phyloP scores from a whole-genome alignment of 2,329 filamentous ascomycete genomes.

The Clarireedia sp. region DNA sequence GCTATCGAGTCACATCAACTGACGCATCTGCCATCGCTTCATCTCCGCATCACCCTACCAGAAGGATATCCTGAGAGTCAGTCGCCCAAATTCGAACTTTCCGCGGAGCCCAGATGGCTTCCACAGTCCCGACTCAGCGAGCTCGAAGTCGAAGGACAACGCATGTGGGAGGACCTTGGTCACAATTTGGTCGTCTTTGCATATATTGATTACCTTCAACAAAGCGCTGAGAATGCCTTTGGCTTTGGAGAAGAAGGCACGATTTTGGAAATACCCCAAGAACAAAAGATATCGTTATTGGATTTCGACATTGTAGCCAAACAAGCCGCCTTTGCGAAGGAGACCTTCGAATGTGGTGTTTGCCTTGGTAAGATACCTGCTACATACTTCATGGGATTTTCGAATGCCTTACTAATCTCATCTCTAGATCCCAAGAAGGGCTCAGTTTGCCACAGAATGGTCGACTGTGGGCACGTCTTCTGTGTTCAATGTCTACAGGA shows the following conservation, averaged over 20 bases:
- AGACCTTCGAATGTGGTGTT: constrained; percentile 81
- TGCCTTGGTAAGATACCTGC: constrained; percentile 53
- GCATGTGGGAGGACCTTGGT: constrained; percentile 56
- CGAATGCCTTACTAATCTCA: constrained; percentile 10
- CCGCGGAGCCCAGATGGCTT: constrained; percentile 51
- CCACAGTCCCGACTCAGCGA: constrained; percentile 38
- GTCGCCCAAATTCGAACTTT: constrained; percentile 44
- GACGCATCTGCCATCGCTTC: constrained; percentile 49
- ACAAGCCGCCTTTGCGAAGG: constrained; percentile 67
- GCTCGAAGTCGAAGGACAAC: constrained; percentile 42
- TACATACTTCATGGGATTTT: constrained; percentile 2
- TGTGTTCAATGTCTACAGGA: constrained; percentile 80
- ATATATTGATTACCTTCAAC: constrained; percentile 57
- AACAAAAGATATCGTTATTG: constrained; percentile 62
- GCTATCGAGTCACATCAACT: constrained; percentile 24
- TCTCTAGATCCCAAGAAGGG: constrained; percentile 79
- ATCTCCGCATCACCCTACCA: constrained; percentile 46
- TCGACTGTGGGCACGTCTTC: constrained; percentile 84
- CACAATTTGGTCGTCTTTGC: constrained; percentile 51
- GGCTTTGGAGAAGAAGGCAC: constrained; percentile 43
- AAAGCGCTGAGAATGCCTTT: constrained; percentile 52
- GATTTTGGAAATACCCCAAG: constrained; percentile 43
- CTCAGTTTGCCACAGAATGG: constrained; percentile 67
- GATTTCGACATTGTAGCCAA: constrained; percentile 72
- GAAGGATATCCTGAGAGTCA: constrained; percentile 47